Evolutionary conservation across 805 yeast species (phyloP).

Genomic region (Candida quercuum): DNA sequence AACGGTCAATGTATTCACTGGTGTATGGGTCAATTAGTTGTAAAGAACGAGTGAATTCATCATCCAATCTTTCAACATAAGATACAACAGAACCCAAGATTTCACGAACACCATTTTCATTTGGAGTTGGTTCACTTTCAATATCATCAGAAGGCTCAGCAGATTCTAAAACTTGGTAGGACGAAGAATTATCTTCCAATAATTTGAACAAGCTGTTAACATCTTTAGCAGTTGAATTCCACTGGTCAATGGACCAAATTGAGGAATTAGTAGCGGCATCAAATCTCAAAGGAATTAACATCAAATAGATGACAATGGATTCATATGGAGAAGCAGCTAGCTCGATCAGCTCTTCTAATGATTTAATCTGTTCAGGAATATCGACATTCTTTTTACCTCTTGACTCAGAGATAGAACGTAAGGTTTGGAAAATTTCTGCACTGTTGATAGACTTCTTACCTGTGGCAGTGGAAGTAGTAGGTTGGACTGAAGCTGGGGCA

Average conservation of each 20-base stretch:
- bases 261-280: conserved; percentile 66
- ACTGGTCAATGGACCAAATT: conserved; percentile 72
- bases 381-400: conserved; percentile 96
- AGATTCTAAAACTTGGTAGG: conserved; percentile 69
- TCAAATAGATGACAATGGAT: conserved; percentile 67
- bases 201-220: conserved; percentile 57
- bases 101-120: conserved; percentile 61
- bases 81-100: conserved; percentile 83
- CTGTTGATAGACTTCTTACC: conserved; percentile 24
- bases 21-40: conserved; percentile 93
- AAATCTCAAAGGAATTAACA: conserved; percentile 82
- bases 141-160: conserved; percentile 70
- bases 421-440: conserved; percentile 55
- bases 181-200: conserved; percentile 53
- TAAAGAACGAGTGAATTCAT: conserved; percentile 84
- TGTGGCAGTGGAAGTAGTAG: conserved; percentile 26
- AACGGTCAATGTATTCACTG: conserved; percentile 84
- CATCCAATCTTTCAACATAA: conserved; percentile 88
- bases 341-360: conserved; percentile 55
- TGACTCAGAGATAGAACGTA: conserved; percentile 73
- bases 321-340: conserved; percentile 62
- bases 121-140: conserved; percentile 60
- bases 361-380: conserved; percentile 66
- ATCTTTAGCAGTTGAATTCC: conserved; percentile 69
- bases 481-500: conserved; percentile 25